phyloP scores from a whole-genome alignment of 345 rosid genomes.

The Acer negundo region DNA sequence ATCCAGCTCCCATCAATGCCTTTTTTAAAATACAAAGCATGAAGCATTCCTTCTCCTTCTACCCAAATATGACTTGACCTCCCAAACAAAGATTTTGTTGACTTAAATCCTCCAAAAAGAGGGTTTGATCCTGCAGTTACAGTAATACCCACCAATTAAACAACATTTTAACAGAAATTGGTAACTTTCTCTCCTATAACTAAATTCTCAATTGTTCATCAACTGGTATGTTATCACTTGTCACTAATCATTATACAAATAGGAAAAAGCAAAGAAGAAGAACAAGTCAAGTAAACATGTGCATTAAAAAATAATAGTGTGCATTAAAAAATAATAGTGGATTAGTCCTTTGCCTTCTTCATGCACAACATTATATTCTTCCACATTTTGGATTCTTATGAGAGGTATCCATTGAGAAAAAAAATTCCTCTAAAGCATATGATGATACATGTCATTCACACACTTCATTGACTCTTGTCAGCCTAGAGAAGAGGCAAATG shows the following conservation, averaged over 20 bases:
- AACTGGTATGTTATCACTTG: background rate
- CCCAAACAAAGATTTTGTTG: conserved; percentile 44
- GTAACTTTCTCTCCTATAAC: too few relatives aligned
- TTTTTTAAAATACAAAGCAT: conserved; percentile 46
- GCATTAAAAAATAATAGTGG: background rate
- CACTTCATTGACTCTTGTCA: background rate
- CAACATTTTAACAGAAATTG: too few relatives aligned
- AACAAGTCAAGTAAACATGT: too few relatives aligned
- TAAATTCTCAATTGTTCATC: background rate
- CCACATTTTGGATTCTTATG: background rate
- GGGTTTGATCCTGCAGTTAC: conserved; percentile 53
- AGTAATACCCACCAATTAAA: background rate
- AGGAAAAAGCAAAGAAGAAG: background rate
- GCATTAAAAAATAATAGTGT: background rate
- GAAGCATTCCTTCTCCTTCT: conserved; percentile 74
- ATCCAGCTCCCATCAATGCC: conserved; percentile 39
- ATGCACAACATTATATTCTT: background rate
- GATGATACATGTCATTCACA: background rate
- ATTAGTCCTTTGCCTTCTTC: background rate
- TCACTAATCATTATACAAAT: background rate
- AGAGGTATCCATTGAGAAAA: background rate
- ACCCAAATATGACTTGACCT: conserved; percentile 46
- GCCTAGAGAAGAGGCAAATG: background rate
- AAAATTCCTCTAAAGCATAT: background rate
- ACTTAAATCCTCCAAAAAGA: conserved; percentile 46